These are phyloP conservation scores for Cercis canadensis DNA, from an alignment of 306 rosid genomes.

Conservation along the genomic window DNA sequence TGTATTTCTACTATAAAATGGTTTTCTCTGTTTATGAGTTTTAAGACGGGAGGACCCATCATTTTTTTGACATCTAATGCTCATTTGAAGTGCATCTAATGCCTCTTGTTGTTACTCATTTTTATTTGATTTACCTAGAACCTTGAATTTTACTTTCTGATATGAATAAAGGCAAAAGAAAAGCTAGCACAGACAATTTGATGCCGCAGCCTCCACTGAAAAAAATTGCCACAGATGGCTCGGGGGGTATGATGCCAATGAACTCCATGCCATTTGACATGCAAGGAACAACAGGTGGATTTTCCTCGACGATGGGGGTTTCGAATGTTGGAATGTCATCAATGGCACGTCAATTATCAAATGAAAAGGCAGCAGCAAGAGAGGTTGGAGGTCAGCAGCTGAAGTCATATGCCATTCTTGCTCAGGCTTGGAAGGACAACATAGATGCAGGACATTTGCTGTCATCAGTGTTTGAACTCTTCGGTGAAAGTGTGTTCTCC, in stretches of 20 bases:
- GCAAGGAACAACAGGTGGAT: slow-evolving; percentile 67
- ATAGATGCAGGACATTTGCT: slow-evolving; percentile 69
- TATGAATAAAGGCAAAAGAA: slow-evolving; percentile 74
- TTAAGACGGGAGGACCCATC: neutral
- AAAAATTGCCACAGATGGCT: slow-evolving; percentile 68
- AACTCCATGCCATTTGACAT: slow-evolving; percentile 78
- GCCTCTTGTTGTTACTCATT: slow-evolving; percentile 13
- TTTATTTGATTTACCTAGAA: slow-evolving; percentile 7
- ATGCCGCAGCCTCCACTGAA: slow-evolving; percentile 74
- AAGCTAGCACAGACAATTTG: slow-evolving; percentile 70
- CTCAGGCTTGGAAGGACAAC: slow-evolving; percentile 93
- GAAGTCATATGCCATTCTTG: slow-evolving; percentile 61
- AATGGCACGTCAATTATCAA: slow-evolving; percentile 52
- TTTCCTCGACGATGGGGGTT: slow-evolving; percentile 53
- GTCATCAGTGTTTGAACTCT: slow-evolving; percentile 62
- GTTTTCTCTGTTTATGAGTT: too few relatives aligned
- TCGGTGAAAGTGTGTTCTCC: slow-evolving; percentile 72
- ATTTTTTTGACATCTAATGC: neutral
- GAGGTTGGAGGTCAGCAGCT: slow-evolving; percentile 53
- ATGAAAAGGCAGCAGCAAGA: slow-evolving; percentile 48
- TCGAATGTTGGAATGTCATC: slow-evolving; percentile 41
- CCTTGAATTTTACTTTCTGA: slow-evolving; percentile 5
- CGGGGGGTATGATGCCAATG: slow-evolving; percentile 65
- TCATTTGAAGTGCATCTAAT: neutral
- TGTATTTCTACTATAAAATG: neutral